A percentile compares a stretch with the other conserved stretches of the same genome.
phyloP scores from a whole-genome alignment of 2,329 filamentous ascomycete species.

The Meredithiella fracta region DNA sequence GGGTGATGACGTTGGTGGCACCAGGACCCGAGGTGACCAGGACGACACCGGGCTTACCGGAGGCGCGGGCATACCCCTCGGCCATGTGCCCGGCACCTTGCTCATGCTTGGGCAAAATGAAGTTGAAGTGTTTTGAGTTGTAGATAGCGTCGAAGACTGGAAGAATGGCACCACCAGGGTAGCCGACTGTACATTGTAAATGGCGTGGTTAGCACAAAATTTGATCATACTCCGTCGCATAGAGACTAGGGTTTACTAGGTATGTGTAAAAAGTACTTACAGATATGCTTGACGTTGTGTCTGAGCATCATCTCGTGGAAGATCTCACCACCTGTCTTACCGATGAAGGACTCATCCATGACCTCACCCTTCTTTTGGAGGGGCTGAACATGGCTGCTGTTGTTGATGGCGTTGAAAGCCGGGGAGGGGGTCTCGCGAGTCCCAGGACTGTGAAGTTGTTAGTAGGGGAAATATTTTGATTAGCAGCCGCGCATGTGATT shows the following conservation, averaged over 20 bases:
- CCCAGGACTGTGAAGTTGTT: conserved; percentile 25
- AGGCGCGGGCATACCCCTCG: conserved; percentile 86
- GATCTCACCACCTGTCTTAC: conserved; percentile 87
- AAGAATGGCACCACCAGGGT: conserved; percentile 89
- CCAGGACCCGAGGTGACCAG: conserved; percentile 93
- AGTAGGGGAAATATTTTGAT: background rate
- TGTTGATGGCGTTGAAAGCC: conserved; percentile 36
- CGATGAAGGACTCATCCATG: conserved; percentile 81
- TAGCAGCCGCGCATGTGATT: no score
- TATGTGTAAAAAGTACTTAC: conserved; percentile 38
- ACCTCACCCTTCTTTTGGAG: conserved; percentile 43
- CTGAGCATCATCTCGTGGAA: conserved; percentile 99
- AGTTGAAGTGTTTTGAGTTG: conserved; percentile 93
- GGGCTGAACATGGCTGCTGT: conserved; percentile 49
- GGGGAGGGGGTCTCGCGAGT: conserved; percentile 45
- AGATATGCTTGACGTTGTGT: conserved; percentile 82
- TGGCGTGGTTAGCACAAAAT: background rate
- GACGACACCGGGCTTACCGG: conserved; percentile 86
- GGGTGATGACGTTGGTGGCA: conserved; percentile 90
- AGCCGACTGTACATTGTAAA: conserved; percentile 43
- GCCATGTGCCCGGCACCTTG: conserved; percentile 98
- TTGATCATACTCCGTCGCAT: background rate
- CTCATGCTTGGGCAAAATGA: conserved; percentile 88
- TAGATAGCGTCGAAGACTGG: conserved; percentile 98
- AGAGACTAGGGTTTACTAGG: background rate